Evolutionary conservation across 495 filamentous ascomycete genomes (phyloP).

Genomic region (Xanthoparmelia taractica): DNA sequence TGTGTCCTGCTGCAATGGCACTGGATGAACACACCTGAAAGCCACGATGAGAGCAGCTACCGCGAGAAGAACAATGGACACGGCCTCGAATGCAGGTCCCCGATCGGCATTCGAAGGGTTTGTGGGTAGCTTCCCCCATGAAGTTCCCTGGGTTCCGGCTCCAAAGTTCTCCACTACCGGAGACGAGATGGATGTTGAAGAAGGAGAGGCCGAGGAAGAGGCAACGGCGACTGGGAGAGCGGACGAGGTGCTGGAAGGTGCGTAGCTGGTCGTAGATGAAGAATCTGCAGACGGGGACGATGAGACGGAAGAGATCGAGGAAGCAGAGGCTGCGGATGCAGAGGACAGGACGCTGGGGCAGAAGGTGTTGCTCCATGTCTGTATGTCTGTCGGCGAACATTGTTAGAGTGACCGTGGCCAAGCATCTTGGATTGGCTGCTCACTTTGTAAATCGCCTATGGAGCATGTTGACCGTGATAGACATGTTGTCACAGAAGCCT

Average conservation of each 20-base stretch:
- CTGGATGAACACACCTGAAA: conserved; percentile 7
- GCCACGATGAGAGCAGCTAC: conserved; percentile 19
- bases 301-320: neutral
- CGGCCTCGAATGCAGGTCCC: conserved; percentile 20
- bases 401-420: neutral
- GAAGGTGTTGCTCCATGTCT: conserved; percentile 15
- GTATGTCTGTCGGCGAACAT: conserved; percentile 8
- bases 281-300: neutral
- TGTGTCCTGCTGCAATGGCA: neutral
- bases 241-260: neutral
- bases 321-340: conserved; percentile 8
- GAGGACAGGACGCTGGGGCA: conserved; percentile 18
- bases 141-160: conserved; percentile 17
- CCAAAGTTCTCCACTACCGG: conserved; percentile 5
- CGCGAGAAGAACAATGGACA: conserved; percentile 20
- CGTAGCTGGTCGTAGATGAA: conserved; percentile 1
- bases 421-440: neutral
- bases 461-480: conserved; percentile 18
- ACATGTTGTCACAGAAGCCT: conserved; percentile 16
- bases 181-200: neutral
- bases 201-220: neutral
- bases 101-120: conserved; percentile 10
- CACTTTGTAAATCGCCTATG: conserved; percentile 13
- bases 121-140: conserved; percentile 8
- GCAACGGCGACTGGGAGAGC: neutral